Evolutionary conservation across 1,284 basidiomycete genomes (phyloP), one percentile per base, ranked within the genome.

Genomic region (Ustilago bromivora): DNA sequence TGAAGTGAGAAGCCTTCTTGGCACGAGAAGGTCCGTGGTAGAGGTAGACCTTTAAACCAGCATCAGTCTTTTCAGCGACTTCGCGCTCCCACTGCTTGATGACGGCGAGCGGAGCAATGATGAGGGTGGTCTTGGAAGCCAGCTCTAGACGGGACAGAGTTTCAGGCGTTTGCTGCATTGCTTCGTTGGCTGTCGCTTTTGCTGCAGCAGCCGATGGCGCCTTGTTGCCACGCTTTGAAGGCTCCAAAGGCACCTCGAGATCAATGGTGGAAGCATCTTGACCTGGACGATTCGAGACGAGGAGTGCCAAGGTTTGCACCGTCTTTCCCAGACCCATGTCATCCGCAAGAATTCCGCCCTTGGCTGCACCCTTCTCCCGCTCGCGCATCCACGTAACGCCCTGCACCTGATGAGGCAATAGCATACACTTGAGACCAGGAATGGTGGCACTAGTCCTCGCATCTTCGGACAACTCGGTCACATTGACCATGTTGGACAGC

Each of bases 281-380:
- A 19, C 76, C 95, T 0, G 95, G 95, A 11, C 97, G 88, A 80
- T 97, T 96, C 0, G 96, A 95, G 1, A 96, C 94, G 65, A 98
- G 88, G 52, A 98, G 90, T 84, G 95, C 91, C 52, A 98, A 97
- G 0, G 92, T 94, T 89, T 98, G 95, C 0, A 98, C 89, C 0
- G 96, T 98, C 92, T 96, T 84, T 3, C 84, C 95, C 0, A 97
- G 88, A 38, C 95, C 95, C 95, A 98, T 98, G 85, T 97, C 94
- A 80, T 95, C 93, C 41, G 93, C 79, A 35, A 99, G 87, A 66
- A 98, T 98, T 2, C 96, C 96, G 38, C 95, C 95, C 34, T 86
- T 88, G 78, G 92, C 91, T 8, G 61, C 69, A 90, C 91, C 92
- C 6, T 89, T 88, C 86, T 98, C 96, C 19, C 95, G 89, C 38